phyloP scores from a whole-genome alignment of 345 rosid species.

The Gossypium rotundifolium region DNA sequence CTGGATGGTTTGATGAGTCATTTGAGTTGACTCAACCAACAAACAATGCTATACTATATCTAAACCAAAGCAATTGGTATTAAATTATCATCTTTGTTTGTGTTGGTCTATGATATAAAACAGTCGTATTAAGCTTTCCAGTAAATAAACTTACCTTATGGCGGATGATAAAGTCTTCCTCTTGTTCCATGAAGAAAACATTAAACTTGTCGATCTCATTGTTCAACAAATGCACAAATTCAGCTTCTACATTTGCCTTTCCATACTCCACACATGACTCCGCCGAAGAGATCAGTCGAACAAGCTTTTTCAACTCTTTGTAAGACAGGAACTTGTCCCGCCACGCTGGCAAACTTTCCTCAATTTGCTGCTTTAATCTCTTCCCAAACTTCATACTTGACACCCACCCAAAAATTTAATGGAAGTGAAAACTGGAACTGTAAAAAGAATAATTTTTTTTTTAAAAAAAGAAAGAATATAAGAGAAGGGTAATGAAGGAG shows the following conservation, averaged over 20 bases:
- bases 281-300: slow-evolving; percentile 37
- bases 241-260: slow-evolving; percentile 44
- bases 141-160: slow-evolving; percentile 43
- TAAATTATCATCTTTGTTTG: not conserved
- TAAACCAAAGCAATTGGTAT: not conserved
- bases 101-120: not conserved
- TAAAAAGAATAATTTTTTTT: not conserved
- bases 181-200: slow-evolving; percentile 72
- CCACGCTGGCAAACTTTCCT: slow-evolving; percentile 79
- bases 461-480: not conserved
- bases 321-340: slow-evolving; percentile 65
- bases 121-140: not conserved
- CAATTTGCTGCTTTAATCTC: slow-evolving; percentile 68
- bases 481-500: not conserved
- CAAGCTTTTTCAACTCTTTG: slow-evolving; percentile 74
- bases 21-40: not conserved
- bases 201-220: slow-evolving; percentile 85
- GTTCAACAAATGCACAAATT: slow-evolving; percentile 56
- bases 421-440: slow-evolving; percentile 10
- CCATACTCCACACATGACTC: slow-evolving; percentile 17
- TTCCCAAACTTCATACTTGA: slow-evolving; percentile 76
- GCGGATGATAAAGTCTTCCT: slow-evolving; percentile 83
- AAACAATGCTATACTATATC: not conserved
- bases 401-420: not conserved
- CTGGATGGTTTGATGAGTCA: not conserved